These are phyloP conservation scores for Betula pendula DNA, from an alignment of 306 rosid species.

Conservation along the genomic window DNA sequence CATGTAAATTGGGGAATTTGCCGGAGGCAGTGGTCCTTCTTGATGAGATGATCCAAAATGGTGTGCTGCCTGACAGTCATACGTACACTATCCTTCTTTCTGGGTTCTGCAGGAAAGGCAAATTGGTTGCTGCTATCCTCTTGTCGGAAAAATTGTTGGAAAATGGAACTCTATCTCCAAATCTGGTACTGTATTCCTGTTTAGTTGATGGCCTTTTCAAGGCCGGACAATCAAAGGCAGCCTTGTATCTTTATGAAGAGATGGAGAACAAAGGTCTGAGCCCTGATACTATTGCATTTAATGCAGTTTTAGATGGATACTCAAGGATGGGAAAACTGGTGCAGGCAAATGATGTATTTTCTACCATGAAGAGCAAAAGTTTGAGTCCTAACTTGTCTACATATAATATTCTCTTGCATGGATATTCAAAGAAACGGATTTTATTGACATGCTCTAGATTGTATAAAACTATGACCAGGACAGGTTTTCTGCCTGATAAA, in stretches of 20 bases:
- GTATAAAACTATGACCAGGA: conserved; percentile 41
- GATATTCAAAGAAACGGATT: conserved; percentile 53
- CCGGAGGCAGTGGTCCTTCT: conserved; percentile 52
- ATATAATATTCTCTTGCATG: conserved; percentile 74
- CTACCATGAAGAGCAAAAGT: conserved; percentile 47
- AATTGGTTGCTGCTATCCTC: conserved; percentile 57
- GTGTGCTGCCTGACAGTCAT: conserved; percentile 55
- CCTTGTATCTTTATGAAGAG: conserved; percentile 59
- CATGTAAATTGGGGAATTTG: conserved; percentile 57
- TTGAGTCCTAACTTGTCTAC: conserved; percentile 55
- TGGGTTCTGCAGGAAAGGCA: conserved; percentile 60
- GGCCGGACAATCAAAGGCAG: conserved; percentile 64
- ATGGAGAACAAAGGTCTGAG: conserved; percentile 57
- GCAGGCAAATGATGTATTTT: conserved; percentile 45
- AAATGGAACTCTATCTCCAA: conserved; percentile 43
- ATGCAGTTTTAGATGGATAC: conserved; percentile 57
- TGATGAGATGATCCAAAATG: conserved; percentile 58
- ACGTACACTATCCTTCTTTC: conserved; percentile 61
- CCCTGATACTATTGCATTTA: conserved; percentile 54
- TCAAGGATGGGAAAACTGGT: conserved; percentile 60
- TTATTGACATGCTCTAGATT: conserved; percentile 43
- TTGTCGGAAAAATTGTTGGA: conserved; percentile 49
- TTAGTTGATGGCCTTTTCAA: conserved; percentile 64
- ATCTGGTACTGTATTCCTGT: conserved; percentile 55
- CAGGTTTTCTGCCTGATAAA: conserved; percentile 49